Conservation (phyloP, 2,329 filamentous ascomycete species). For the Botrytis pseudocinerea region DNA sequence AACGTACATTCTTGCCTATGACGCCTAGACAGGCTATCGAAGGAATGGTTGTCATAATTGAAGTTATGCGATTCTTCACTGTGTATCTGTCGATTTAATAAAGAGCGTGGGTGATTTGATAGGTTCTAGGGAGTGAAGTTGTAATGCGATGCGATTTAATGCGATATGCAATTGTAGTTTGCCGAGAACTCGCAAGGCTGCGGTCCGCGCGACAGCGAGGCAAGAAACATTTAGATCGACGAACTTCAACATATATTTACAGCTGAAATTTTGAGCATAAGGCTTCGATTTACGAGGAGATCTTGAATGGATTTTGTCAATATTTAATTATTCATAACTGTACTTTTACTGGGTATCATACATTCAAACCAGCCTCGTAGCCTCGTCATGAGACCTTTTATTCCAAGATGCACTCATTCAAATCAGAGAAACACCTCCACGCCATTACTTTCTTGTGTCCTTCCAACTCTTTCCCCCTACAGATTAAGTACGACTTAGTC, state of each 20-base stretch:
- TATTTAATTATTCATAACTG: neutral
- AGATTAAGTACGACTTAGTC: neutral
- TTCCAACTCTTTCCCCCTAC: neutral
- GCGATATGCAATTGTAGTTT: neutral
- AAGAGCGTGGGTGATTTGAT: neutral
- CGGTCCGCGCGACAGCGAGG: neutral
- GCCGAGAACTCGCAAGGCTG: constrained; percentile 9
- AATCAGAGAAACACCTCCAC: neutral
- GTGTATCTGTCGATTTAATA: neutral
- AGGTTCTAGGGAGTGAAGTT: neutral
- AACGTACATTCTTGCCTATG: constrained; percentile 83
- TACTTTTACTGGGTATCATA: neutral
- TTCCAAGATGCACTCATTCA: neutral
- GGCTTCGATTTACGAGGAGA: neutral
- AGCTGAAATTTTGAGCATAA: too few relatives aligned
- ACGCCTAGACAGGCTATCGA: constrained; percentile 91
- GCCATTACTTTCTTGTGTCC: neutral
- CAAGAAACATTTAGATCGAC: neutral
- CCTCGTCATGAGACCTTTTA: constrained; percentile 19
- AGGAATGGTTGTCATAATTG: constrained; percentile 58
- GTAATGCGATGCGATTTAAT: neutral
- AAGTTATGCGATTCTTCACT: neutral
- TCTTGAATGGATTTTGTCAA: neutral
- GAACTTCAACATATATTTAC: neutral
- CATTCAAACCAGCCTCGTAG: constrained; percentile 27